Evolutionary conservation across 768 basidiomycete species (phyloP).

Genomic region (Agaricus blazei): DNA sequence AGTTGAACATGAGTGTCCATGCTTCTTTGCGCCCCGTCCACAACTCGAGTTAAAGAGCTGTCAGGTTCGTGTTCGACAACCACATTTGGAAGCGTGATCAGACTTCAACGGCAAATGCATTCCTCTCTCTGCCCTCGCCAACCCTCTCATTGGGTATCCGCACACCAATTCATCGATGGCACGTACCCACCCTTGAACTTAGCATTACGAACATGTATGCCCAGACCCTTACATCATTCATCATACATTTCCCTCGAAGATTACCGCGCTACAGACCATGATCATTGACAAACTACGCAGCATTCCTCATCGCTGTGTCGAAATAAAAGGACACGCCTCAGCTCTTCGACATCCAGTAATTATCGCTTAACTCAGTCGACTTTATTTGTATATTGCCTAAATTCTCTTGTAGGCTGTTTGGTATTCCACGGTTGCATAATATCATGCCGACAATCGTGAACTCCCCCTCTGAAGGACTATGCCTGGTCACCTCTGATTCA

Average conservation of each 20-base stretch:
- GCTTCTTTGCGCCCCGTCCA: too few species aligned
- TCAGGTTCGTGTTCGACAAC: constrained; percentile 53
- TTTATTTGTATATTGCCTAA: background rate
- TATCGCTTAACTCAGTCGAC: background rate
- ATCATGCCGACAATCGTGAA: constrained; percentile 28
- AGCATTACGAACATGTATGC: constrained; percentile 45
- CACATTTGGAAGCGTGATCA: constrained; percentile 46
- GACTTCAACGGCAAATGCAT: too few species aligned
- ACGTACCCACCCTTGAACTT: constrained; percentile 31
- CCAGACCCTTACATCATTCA: constrained; percentile 22
- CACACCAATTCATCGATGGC: constrained; percentile 16
- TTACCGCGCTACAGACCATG: constrained; percentile 30
- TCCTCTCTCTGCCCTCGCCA: constrained; percentile 35
- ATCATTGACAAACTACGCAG: constrained; percentile 34
- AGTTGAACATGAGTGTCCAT: too few species aligned
- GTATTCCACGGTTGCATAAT: constrained; percentile 35
- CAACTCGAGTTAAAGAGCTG: background rate
- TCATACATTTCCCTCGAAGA: constrained; percentile 10
- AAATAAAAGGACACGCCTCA: constrained; percentile 33
- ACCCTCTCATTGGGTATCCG: constrained; percentile 22
- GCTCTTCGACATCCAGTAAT: constrained; percentile 50
- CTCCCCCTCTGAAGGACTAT: constrained; percentile 35
- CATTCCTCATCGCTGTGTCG: constrained; percentile 43
- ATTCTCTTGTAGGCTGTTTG: constrained; percentile 42
- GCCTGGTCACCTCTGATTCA: constrained; percentile 61